Conservation (phyloP, 2,329 filamentous ascomycete genomes). For the Cordyceps farinosa region DNA sequence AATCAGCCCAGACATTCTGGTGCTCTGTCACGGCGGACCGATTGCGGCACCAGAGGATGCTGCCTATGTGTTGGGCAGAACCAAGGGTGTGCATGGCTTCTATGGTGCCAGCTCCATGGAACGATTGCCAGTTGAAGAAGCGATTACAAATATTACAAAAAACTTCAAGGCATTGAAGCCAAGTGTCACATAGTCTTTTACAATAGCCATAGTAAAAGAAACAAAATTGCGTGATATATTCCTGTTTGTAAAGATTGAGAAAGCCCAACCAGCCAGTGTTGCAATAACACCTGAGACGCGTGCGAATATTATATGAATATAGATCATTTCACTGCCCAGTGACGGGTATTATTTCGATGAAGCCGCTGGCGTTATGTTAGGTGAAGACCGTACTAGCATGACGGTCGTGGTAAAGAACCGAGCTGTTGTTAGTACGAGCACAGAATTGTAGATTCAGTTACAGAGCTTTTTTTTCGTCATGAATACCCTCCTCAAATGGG, state of each 20-base stretch:
- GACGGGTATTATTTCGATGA: not conserved
- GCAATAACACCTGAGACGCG: not conserved
- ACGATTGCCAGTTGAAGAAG: conserved; percentile 62
- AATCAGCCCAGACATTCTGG: conserved; percentile 57
- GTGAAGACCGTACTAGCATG: too few relatives aligned
- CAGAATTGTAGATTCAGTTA: not conserved
- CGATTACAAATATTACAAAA: conserved; percentile 49
- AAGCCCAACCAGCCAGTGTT: not conserved
- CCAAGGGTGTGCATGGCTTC: conserved; percentile 65
- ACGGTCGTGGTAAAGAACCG: too few relatives aligned
- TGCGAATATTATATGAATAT: not conserved
- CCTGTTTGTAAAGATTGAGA: not conserved
- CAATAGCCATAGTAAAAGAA: not conserved
- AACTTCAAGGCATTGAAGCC: conserved; percentile 17
- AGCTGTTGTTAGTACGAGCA: not conserved
- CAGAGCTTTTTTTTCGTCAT: not conserved
- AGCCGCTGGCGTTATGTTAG: too few relatives aligned
- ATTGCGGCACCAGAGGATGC: conserved; percentile 63
- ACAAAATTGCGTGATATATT: not conserved
- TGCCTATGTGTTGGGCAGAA: conserved; percentile 56
- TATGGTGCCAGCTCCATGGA: conserved; percentile 70
- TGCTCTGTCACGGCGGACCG: conserved; percentile 68
- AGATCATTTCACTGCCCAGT: not conserved
- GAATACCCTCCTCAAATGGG: not conserved
- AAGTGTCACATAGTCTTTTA: not conserved